Base-by-base conservation (phyloP, 768 basidiomycete species). In the Pulveroboletus sp. region DNA sequence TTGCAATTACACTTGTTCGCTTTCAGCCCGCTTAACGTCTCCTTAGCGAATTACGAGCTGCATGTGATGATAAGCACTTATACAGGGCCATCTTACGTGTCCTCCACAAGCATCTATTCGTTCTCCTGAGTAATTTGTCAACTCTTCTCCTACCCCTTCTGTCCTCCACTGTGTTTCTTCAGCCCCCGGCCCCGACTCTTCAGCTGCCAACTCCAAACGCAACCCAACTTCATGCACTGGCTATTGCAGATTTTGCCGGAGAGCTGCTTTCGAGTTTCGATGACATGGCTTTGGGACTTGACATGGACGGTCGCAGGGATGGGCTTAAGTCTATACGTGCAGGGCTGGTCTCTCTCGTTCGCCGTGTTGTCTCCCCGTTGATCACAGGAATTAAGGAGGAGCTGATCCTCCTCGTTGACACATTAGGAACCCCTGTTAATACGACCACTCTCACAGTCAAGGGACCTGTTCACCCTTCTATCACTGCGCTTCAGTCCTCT, bases 211-310 rank as follows among this genome's bases (percentile, higher is more conserved):
- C 73, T 51, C 76, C 75, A 12, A 89, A 85, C 54, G 68, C 85
- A 11, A 79, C 81, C 6, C 89, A 92, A 63, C 64, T 79, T 12
- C 85, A 91, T 66, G 87, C 85, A 0, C 66, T 89, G 41, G 82
- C 81, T 2, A 71, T 86, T 38, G 79, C 83, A 3, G 74, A 76
- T 14, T 85, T 92, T 55, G 81, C 85, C 18, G 84, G 83, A 39
- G 89, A 92, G 62, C 69, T 91, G 42, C 72, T 90, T 24, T 80
- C 81, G 57, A 76, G 73, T 14, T 87, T 90, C 46, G 85, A 89
- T 63, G 75, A 81, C 18, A 69, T 86, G 28, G 73, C 74, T 40
- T 70, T 89, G 5, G 85, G 86, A 9, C 67, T 74, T 6, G 83
- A 87, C 43, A 69, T 70, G 24, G 85, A 88, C 54, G 57, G 65